Percentiles rank a stretch among this genome's conserved stretches.
Conservation (phyloP, 306 rosid species). For the Senna tora region DNA sequence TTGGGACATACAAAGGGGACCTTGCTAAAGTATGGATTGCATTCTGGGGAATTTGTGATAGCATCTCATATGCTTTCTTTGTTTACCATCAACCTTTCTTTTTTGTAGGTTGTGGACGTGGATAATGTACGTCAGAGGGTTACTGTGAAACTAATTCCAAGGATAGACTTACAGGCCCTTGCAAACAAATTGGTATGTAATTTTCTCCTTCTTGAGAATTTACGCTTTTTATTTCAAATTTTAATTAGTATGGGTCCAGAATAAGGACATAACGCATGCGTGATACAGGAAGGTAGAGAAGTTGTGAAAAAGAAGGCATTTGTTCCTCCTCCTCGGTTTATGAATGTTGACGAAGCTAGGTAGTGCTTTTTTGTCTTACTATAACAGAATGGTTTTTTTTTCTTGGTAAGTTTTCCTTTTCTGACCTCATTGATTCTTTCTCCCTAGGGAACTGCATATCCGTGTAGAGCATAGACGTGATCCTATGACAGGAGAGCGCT, state of each 20-base stretch:
- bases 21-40: slow-evolving; percentile 74
- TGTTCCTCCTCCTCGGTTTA: slow-evolving; percentile 98
- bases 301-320: slow-evolving; percentile 90
- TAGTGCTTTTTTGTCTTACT: slow-evolving; percentile 38
- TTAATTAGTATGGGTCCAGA: slow-evolving; percentile 15
- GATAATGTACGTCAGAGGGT: slow-evolving; percentile 93
- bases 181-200: slow-evolving; percentile 87
- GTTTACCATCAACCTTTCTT: slow-evolving; percentile 43
- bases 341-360: slow-evolving; percentile 97
- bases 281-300: slow-evolving; percentile 93
- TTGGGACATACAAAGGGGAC: slow-evolving; percentile 93
- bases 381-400: slow-evolving; percentile 21
- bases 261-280: slow-evolving; percentile 29
- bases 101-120: slow-evolving; percentile 84
- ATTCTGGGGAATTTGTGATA: slow-evolving; percentile 4
- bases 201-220: slow-evolving; percentile 23
- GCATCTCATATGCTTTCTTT: neutral
- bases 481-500: slow-evolving; percentile 81
- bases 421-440: slow-evolving; percentile 32
- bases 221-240: slow-evolving; percentile 8
- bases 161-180: slow-evolving; percentile 94
- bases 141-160: slow-evolving; percentile 93
- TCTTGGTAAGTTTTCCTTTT: slow-evolving; percentile 32
- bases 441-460: slow-evolving; percentile 84
- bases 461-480: slow-evolving; percentile 93